These are phyloP conservation scores for Dicorynia guianensis DNA, from an alignment of 306 rosid genomes.

Conservation along the genomic window DNA sequence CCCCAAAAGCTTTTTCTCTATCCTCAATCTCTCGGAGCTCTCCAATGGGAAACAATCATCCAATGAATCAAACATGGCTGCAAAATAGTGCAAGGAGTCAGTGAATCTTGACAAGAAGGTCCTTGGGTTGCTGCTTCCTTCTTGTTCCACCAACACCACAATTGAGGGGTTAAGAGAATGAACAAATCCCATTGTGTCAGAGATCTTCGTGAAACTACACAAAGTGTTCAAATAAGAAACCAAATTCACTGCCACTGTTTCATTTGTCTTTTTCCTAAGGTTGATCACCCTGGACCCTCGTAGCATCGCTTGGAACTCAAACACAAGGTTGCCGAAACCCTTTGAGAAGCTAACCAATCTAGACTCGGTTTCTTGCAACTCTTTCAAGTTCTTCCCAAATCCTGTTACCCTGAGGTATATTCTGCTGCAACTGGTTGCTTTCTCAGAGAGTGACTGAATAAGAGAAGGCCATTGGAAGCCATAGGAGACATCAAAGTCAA, in stretches of 20 bases:
- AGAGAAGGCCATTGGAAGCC: conserved; percentile 93
- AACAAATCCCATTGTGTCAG: conserved; percentile 70
- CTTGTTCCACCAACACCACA: conserved; percentile 70
- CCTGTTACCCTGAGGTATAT: conserved; percentile 66
- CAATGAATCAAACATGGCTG: conserved; percentile 84
- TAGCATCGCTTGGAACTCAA: conserved; percentile 74
- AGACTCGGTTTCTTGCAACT: conserved; percentile 70
- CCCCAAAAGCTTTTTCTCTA: conserved; percentile 77
- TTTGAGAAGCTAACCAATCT: conserved; percentile 72
- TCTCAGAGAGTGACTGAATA: conserved; percentile 78
- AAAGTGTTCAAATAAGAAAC: conserved; percentile 63
- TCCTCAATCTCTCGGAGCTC: conserved; percentile 68
- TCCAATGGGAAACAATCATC: conserved; percentile 76
- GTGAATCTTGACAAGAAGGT: conserved; percentile 71
- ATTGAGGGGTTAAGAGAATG: conserved; percentile 64
- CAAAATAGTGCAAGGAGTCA: conserved; percentile 71
- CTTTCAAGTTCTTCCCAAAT: conserved; percentile 61
- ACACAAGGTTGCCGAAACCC: conserved; percentile 56
- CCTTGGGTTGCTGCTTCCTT: conserved; percentile 53
- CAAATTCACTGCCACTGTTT: conserved; percentile 73
- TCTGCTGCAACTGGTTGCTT: conserved; percentile 52
- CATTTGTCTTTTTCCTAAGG: conserved; percentile 64
- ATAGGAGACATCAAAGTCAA: conserved; percentile 74
- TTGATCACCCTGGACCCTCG: conserved; percentile 55
- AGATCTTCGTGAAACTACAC: conserved; percentile 47